Evolutionary conservation across 768 basidiomycete genomes (phyloP), one percentile per base, ranked within the genome.

Genomic region (Paxillus involutus): DNA sequence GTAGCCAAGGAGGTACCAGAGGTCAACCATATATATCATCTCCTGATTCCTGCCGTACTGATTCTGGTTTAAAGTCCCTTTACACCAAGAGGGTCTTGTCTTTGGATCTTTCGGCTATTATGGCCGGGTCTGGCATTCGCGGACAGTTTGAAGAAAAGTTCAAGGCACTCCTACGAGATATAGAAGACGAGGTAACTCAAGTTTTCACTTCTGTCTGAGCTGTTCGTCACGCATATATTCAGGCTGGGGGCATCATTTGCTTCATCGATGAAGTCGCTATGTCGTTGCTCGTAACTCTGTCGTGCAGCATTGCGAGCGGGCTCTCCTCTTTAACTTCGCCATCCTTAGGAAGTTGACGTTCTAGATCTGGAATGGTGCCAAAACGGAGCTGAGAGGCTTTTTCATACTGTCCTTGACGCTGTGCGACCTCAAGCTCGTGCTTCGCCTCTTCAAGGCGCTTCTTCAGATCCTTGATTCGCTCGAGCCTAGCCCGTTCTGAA

Each of bases 101-200:
- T 0, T 80, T 96, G 50, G 94, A 95, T 67, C 77, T 96, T 3
- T 79, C 91, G 0, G 83, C 86, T 1, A 82, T 96, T 21, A 81
- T 95, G 73, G 94, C 91, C 7, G 94, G 94, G 1, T 91, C 93
- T 1, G 92, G 93, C 0, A 89, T 96, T 49, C 84, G 94, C 40
- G 94, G 94, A 2, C 90, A 94, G 60, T 95, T 95, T 49, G 94
- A 97, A 61, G 91, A 92, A 68, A 93, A 93, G 61, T 94, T 95
- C 80, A 94, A 95, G 68, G 88, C 85, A 0, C 76, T 97, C 2
- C 75, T 96, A n/a, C 81, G 81, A 26, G 94, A 97, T 63, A 95
- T 97, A 53, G 92, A 94, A 66, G 89, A 85, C 12, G 89, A 92
- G 75, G 84, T 80, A 37, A 48, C 48, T 5, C 26, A 66, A 60